Conservation (phyloP, 495 filamentous ascomycete species). For the Penicillium atrosanguineum region DNA sequence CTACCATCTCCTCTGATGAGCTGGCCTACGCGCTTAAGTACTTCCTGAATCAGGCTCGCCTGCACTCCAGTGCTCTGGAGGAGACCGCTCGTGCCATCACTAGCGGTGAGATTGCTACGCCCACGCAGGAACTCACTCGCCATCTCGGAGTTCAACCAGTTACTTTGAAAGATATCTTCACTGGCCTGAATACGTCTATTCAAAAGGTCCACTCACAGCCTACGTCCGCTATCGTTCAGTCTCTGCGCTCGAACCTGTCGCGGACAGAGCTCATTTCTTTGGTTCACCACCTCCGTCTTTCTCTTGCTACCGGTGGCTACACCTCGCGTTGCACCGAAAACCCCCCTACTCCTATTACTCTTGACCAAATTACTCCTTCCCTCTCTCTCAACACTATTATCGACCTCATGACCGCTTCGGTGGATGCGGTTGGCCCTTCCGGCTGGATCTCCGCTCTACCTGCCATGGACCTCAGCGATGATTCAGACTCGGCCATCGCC, state of each 20-base stretch:
- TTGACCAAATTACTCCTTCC: slow-evolving; percentile 48
- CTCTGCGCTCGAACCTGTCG: slow-evolving; percentile 63
- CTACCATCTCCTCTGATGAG: slow-evolving; percentile 44
- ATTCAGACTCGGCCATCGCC: slow-evolving; percentile 47
- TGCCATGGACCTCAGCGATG: slow-evolving; percentile 21
- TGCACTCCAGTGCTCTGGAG: slow-evolving; percentile 31
- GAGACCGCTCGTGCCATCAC: slow-evolving; percentile 31
- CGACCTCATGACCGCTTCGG: slow-evolving; percentile 67
- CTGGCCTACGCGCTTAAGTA: slow-evolving; percentile 38
- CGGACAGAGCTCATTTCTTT: slow-evolving; percentile 68
- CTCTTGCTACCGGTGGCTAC: slow-evolving; percentile 50
- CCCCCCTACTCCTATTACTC: slow-evolving; percentile 45
- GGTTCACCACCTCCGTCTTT: slow-evolving; percentile 71
- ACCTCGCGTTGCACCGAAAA: slow-evolving; percentile 44
- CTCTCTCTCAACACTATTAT: slow-evolving; percentile 55
- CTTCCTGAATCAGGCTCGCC: slow-evolving; percentile 38
- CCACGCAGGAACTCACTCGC: slow-evolving; percentile 22
- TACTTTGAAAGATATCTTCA: slow-evolving; percentile 35
- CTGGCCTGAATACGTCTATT: slow-evolving; percentile 47
- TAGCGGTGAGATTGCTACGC: slow-evolving; percentile 26
- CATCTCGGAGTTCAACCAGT: slow-evolving; percentile 25
- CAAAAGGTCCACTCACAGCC: slow-evolving; percentile 66
- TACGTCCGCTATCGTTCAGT: slow-evolving; percentile 49
- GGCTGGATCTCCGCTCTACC: slow-evolving; percentile 69
- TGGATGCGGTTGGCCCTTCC: slow-evolving; percentile 80